phyloP scores from a whole-genome alignment of 225 moss, liverwort and hornwort species.

The Anthoceros angustus region DNA sequence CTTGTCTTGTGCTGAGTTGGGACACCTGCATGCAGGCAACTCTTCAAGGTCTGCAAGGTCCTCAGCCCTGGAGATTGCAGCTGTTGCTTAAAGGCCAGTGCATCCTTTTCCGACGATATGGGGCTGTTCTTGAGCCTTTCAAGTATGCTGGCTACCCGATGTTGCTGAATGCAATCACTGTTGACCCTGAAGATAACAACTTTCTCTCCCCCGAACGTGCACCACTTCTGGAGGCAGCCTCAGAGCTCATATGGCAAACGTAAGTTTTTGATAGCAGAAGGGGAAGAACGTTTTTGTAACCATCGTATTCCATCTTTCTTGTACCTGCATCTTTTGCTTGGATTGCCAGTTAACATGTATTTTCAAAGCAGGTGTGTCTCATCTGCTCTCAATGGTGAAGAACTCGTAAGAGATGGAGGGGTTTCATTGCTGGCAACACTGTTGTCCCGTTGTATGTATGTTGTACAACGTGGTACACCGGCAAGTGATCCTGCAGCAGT shows the following conservation, averaged over 20 bases:
- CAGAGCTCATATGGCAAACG: constrained; percentile 89
- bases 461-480: constrained; percentile 65
- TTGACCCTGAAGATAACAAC: constrained; percentile 75
- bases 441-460: constrained; percentile 79
- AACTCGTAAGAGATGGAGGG: constrained; percentile 83
- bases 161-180: constrained; percentile 78
- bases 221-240: constrained; percentile 70
- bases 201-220: constrained; percentile 75
- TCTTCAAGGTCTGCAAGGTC: constrained; percentile 87
- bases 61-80: constrained; percentile 79
- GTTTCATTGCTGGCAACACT: constrained; percentile 61
- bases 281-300: neutral
- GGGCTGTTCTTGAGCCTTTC: constrained; percentile 72
- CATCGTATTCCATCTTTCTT: constrained; percentile 3
- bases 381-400: constrained; percentile 82
- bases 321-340: neutral
- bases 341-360: neutral
- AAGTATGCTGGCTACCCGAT: constrained; percentile 94
- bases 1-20: no score
- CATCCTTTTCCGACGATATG: constrained; percentile 81
- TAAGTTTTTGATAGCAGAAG: constrained; percentile 18
- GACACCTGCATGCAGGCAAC: constrained; percentile 36
- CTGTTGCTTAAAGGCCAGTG: constrained; percentile 84
- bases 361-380: constrained; percentile 48
- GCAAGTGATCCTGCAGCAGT: constrained; percentile 65